Evolutionary conservation across 768 basidiomycete genomes (phyloP).

Genomic region (Leccinellum albellum): DNA sequence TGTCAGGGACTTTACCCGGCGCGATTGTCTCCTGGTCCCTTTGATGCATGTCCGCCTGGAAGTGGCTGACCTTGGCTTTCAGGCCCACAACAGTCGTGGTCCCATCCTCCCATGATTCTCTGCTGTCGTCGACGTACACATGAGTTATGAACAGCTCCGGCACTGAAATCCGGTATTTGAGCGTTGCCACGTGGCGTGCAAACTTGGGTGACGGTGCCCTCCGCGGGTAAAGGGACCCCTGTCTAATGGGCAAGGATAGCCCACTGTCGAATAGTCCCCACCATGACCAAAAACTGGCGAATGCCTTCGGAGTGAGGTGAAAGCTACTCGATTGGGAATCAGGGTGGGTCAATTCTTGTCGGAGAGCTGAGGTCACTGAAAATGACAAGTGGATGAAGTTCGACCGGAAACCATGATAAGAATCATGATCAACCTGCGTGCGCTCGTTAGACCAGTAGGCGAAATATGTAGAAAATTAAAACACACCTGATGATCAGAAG

Average conservation of each 20-base stretch:
- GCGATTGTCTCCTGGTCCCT: conserved; percentile 75
- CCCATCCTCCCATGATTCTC: conserved; percentile 79
- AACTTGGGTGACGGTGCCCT: conserved; percentile 80
- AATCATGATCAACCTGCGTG: conserved; percentile 56
- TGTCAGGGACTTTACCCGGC: conserved; percentile 51
- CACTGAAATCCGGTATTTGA: conserved; percentile 84
- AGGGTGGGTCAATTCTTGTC: conserved; percentile 14
- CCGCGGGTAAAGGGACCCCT: conserved; percentile 76
- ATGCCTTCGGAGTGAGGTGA: conserved; percentile 80
- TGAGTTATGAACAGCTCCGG: conserved; percentile 82
- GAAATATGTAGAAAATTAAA: neutral
- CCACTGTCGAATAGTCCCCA: conserved; percentile 79
- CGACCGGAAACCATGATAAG: conserved; percentile 84
- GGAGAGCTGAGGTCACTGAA: conserved; percentile 70
- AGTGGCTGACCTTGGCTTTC: conserved; percentile 75
- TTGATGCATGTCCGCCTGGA: conserved; percentile 91
- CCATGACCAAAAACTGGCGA: conserved; percentile 92
- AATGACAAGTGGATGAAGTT: conserved; percentile 92
- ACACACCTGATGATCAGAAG: conserved; percentile 47
- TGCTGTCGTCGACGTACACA: conserved; percentile 76
- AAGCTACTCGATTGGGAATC: conserved; percentile 56
- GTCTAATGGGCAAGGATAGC: conserved; percentile 79
- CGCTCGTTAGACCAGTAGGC: neutral
- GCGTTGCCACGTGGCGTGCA: conserved; percentile 79
- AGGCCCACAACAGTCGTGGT: conserved; percentile 78